phyloP scores from a whole-genome alignment of 1,284 basidiomycete species.

The Cryptococcus jaspeensis region DNA sequence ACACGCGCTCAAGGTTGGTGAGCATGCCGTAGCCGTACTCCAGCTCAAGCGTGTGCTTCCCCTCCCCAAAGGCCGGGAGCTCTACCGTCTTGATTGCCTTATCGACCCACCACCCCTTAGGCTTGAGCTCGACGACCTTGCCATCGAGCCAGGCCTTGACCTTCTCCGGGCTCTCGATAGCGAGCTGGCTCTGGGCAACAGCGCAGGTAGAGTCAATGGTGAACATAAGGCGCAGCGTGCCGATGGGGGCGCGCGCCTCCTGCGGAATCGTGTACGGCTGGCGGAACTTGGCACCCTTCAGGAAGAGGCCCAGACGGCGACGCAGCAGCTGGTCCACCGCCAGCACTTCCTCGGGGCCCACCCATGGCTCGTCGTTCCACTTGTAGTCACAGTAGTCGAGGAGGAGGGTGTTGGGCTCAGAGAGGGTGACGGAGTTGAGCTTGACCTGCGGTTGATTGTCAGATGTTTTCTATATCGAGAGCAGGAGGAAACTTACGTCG shows the following conservation, averaged over 20 bases:
- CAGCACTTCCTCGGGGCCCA: conserved; percentile 22
- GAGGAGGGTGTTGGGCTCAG: conserved; percentile 29
- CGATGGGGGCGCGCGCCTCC: conserved; percentile 16
- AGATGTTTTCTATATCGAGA: not conserved
- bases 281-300: conserved; percentile 26
- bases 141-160: conserved; percentile 22
- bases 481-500: conserved; percentile 11
- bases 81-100: conserved; percentile 26
- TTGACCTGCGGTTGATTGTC: conserved; percentile 7
- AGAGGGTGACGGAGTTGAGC: conserved; percentile 17
- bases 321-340: conserved; percentile 29
- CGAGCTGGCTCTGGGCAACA: conserved; percentile 14
- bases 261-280: conserved; percentile 27
- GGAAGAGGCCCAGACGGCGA: conserved; percentile 20
- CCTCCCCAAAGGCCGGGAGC: conserved; percentile 16
- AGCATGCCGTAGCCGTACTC: conserved; percentile 23
- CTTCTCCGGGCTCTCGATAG: conserved; percentile 23
- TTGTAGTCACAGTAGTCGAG: conserved; percentile 25
- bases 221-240: conserved; percentile 22
- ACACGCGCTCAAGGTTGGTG: conserved; percentile 29
- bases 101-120: conserved; percentile 32
- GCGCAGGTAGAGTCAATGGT: conserved; percentile 13
- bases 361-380: conserved; percentile 24
- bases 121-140: conserved; percentile 3
- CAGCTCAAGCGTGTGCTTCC: conserved; percentile 23